These are phyloP conservation scores for Xylaria sp. DNA, from an alignment of 2,329 filamentous ascomycete genomes.

Conservation along the genomic window DNA sequence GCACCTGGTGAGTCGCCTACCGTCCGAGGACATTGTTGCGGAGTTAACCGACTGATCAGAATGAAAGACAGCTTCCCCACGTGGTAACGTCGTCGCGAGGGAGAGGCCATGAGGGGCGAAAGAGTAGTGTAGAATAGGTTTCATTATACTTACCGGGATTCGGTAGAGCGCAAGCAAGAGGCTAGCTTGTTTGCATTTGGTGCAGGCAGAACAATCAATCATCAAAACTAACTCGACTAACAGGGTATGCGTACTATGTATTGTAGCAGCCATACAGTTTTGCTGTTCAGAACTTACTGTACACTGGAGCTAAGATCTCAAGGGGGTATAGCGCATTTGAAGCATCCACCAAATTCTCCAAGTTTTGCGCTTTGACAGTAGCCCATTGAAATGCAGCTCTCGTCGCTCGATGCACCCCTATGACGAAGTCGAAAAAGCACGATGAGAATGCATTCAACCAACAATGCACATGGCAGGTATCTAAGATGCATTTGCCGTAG, in stretches of 20 bases:
- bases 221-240: background rate
- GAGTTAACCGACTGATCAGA: background rate
- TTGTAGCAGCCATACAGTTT: background rate
- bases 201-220: background rate
- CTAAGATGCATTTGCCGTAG: background rate
- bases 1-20: background rate
- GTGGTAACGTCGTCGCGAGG: slow-evolving; percentile 7
- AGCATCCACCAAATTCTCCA: slow-evolving; percentile 12
- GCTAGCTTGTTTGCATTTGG: background rate
- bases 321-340: background rate
- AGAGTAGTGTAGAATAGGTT: background rate
- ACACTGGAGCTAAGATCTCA: background rate
- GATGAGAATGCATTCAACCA: background rate
- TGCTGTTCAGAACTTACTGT: slow-evolving; percentile 5
- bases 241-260: background rate
- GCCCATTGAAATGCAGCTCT: slow-evolving; percentile 11
- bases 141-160: background rate
- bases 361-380: slow-evolving; percentile 5
- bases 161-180: slow-evolving; percentile 4
- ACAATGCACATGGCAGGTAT: background rate
- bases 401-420: slow-evolving; percentile 27
- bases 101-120: background rate
- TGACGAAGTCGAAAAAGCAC: slow-evolving; percentile 15
- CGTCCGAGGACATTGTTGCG: slow-evolving; percentile 1
- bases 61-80: slow-evolving; percentile 7